Conservation (phyloP, 2,329 filamentous ascomycete species). For the Elsinoe australis region DNA sequence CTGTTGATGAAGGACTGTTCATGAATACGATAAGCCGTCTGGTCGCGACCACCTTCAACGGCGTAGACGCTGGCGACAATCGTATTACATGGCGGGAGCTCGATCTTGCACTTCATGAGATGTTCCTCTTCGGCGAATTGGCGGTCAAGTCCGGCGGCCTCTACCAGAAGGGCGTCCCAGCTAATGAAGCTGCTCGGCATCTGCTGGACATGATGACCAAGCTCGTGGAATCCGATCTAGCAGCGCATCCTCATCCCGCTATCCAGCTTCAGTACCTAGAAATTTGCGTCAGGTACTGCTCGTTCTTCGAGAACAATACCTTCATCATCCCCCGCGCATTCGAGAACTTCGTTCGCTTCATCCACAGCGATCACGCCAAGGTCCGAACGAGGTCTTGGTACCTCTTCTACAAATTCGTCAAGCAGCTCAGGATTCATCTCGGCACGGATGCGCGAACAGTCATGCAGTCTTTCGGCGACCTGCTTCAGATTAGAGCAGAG, state of each 20-base stretch:
- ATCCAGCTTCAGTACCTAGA: conserved; percentile 98
- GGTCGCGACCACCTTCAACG: conserved; percentile 79
- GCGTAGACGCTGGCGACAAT: conserved; percentile 63
- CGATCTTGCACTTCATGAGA: conserved; percentile 87
- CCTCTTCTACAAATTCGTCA: conserved; percentile 86
- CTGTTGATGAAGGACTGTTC: conserved; percentile 80
- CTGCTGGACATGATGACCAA: conserved; percentile 88
- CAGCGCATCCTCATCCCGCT: conserved; percentile 78
- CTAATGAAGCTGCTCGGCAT: conserved; percentile 68
- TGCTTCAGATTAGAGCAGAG: conserved; percentile 86
- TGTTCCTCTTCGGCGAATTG: conserved; percentile 91
- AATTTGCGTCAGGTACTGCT: conserved; percentile 87
- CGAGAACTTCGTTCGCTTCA: conserved; percentile 82
- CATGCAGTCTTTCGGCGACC: conserved; percentile 79
- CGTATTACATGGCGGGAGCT: conserved; percentile 90
- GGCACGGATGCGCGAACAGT: conserved; percentile 86
- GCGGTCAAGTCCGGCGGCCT: conserved; percentile 81
- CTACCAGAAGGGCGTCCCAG: conserved; percentile 77
- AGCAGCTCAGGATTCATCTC: conserved; percentile 74
- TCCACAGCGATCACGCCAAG: conserved; percentile 79
- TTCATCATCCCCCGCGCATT: conserved; percentile 77
- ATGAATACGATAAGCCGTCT: conserved; percentile 81
- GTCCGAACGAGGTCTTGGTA: conserved; percentile 94
- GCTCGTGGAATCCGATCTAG: conserved; percentile 88
- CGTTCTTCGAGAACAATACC: conserved; percentile 81